These are phyloP conservation scores for Solanum hybrid DNA, from an alignment of 305 asterid genomes.

Conservation along the genomic window DNA sequence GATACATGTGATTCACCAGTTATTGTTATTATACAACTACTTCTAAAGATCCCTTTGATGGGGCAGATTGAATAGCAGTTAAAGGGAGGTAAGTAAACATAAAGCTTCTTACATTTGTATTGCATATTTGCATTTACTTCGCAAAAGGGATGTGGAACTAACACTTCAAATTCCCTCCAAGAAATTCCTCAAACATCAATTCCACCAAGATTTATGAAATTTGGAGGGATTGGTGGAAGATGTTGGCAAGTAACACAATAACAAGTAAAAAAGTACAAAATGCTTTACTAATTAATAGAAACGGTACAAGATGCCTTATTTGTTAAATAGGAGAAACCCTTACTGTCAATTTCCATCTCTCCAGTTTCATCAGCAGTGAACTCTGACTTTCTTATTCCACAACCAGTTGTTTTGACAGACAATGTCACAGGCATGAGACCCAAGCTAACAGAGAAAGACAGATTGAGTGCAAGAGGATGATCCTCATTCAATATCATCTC, in stretches of 20 bases:
- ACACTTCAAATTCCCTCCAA: not conserved
- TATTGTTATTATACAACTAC: not conserved
- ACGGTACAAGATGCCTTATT: not conserved
- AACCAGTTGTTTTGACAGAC: conserved; percentile 68
- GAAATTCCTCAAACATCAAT: not conserved
- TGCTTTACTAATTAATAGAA: not conserved
- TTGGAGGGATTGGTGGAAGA: conserved; percentile 3
- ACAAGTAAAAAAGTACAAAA: not conserved
- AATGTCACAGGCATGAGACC: conserved; percentile 81
- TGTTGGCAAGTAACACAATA: not conserved
- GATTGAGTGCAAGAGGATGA: conserved; percentile 84
- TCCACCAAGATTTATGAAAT: not conserved
- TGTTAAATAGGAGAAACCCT: conserved; percentile 16
- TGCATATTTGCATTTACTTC: not conserved
- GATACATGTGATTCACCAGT: not conserved
- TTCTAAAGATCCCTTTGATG: not conserved
- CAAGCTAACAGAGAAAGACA: conserved; percentile 76
- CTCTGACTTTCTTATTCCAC: conserved; percentile 81
- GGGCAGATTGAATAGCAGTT: not conserved
- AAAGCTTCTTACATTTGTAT: not conserved
- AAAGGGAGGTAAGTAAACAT: not conserved
- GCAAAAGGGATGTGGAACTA: not conserved
- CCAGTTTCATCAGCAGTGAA: conserved; percentile 57
- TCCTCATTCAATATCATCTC: conserved; percentile 64
- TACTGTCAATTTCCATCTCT: conserved; percentile 62